Evolutionary conservation across 305 asterid species (phyloP), one percentile per base, ranked within the genome.

Genomic region (Solanum aculeatissimum): DNA sequence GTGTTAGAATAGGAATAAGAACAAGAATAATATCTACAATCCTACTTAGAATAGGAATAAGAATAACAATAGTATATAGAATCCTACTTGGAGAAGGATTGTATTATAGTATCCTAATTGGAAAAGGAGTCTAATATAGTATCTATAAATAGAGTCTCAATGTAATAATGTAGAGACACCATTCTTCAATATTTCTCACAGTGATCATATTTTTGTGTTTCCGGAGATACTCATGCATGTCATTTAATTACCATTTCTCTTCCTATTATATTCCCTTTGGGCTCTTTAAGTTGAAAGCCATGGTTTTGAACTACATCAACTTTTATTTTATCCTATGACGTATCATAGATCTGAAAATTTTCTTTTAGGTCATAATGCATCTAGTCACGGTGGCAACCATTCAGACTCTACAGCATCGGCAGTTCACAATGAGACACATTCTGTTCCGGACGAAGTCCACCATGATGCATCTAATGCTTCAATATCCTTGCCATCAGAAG

Each of bases 311-410:
- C 66, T 69, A 13, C 25, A 62, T 49, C 54, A 49, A 40, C 74
- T 60, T 45, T 35, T 47, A 51, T 35, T 78, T 32, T 13, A 62
- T 57, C 58, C 27, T 71, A 38, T 84, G 49, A 53, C 66, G 16
- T 49, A 32, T 87, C 78, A 49, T 79, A 42, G 40, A 19, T 69
- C 49, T 66, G 83, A 38, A 21, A 27, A 32, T 80, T 57, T 84
- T 70, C 60, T 80, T 65, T 84, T 88, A 93, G 96, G 88, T 51
- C 90, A 83, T 77, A 87, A 90, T 81, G 91, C 84, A 80, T 90
- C 92, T 86, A 82, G 86, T 40, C 83, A 21, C 54, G 90, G 89
- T 81, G 88, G 87, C 77, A 89, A 91, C 88, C 85, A 45, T 85
- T 84, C 90, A 32, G 86, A 88, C 85, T 84, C 91, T 85, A 66